These are phyloP conservation scores for Globisporangium splendens DNA, from an alignment of 352 stramenopile genomes.

Conservation along the genomic window DNA sequence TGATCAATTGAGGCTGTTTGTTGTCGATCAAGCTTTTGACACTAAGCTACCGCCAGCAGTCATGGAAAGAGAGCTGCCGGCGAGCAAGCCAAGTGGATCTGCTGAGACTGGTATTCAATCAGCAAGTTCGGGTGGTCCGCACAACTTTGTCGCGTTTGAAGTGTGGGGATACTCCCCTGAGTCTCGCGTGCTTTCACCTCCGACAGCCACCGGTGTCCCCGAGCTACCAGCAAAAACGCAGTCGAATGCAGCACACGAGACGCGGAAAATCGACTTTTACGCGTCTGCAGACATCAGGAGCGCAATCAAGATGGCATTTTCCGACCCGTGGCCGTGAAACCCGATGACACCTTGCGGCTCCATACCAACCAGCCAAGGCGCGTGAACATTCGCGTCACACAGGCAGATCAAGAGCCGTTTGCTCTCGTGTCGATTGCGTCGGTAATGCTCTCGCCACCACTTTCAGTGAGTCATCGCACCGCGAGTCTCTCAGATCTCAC, in stretches of 20 bases:
- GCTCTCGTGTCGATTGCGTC: conserved; percentile 34
- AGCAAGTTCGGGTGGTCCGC: conserved; percentile 10
- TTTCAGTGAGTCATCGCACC: conserved; percentile 12
- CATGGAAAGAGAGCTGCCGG: background rate
- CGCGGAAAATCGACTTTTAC: conserved; percentile 50
- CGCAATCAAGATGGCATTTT: conserved; percentile 63
- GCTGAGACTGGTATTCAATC: background rate
- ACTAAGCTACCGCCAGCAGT: conserved; percentile 1
- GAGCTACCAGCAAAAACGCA: background rate
- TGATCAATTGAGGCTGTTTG: conserved; percentile 10
- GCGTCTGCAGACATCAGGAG: conserved; percentile 75
- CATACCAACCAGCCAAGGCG: conserved; percentile 54
- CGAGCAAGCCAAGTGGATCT: background rate
- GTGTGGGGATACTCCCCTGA: conserved; percentile 47
- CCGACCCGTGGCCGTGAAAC: conserved; percentile 59
- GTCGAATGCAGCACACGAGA: conserved; percentile 11
- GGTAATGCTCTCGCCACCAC: conserved; percentile 38
- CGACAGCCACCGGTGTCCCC: background rate
- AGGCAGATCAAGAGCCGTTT: conserved; percentile 63
- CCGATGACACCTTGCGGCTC: conserved; percentile 59
- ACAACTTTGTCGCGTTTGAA: conserved; percentile 48
- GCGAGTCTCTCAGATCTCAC: conserved; percentile 3
- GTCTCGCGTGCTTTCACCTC: conserved; percentile 11
- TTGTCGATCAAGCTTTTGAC: conserved; percentile 12
- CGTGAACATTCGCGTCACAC: conserved; percentile 56